These are phyloP conservation scores for Vitis riparia DNA, from an alignment of 164 flowering plant genomes.

Conservation along the genomic window DNA sequence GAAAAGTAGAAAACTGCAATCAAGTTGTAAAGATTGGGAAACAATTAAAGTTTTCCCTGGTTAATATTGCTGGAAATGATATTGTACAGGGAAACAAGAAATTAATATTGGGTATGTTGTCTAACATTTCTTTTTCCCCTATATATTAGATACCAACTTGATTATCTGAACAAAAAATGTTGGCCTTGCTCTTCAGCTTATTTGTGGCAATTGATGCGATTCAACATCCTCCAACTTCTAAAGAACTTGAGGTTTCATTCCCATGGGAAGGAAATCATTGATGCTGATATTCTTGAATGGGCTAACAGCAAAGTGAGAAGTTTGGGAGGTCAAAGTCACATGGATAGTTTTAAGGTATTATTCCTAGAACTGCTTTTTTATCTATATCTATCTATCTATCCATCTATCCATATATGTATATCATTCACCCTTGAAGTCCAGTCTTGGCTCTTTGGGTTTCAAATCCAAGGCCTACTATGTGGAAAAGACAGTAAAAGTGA, in stretches of 20 bases:
- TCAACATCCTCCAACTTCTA: slow-evolving; percentile 83
- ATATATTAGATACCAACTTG: background rate
- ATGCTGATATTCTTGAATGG: slow-evolving; percentile 85
- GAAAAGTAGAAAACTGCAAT: slow-evolving; percentile 92
- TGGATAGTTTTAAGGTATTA: slow-evolving; percentile 85
- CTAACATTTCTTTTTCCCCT: background rate
- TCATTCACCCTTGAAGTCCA: no score
- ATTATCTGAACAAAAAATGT: background rate
- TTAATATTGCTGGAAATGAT: slow-evolving; percentile 91
- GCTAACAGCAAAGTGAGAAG: slow-evolving; percentile 71
- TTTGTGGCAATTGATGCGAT: slow-evolving; percentile 94
- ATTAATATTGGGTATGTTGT: slow-evolving; percentile 66
- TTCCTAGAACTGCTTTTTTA: background rate
- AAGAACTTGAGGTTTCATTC: slow-evolving; percentile 83
- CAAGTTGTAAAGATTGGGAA: slow-evolving; percentile 91
- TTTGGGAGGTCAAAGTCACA: slow-evolving; percentile 57
- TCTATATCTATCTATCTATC: no score
- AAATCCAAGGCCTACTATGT: no score
- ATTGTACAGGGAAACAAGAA: slow-evolving; percentile 94
- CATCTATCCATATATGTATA: no score
- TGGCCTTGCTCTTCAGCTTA: slow-evolving; percentile 55
- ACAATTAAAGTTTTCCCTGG: slow-evolving; percentile 83
- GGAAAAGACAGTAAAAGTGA: no score
- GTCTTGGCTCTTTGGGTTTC: no score
- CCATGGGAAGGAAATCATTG: slow-evolving; percentile 76